A percentile compares a stretch with the other conserved stretches of the same genome.
These are phyloP conservation scores for Prunus davidiana DNA, from an alignment of 306 rosid species.

Conservation along the genomic window DNA sequence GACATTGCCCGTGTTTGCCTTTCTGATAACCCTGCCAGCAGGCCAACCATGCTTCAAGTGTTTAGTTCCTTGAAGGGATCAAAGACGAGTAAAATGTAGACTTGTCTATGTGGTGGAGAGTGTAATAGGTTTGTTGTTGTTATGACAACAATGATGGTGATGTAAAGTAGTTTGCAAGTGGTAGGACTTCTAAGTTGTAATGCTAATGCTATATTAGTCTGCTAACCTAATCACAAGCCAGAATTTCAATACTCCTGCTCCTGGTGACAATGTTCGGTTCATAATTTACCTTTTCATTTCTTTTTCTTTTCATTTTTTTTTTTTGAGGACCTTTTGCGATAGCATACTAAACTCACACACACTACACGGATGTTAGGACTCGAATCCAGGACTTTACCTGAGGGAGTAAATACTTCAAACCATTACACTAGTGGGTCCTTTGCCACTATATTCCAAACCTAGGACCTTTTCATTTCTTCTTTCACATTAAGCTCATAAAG, in stretches of 20 bases:
- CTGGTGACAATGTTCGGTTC: too few relatives aligned
- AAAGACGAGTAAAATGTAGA: slow-evolving; percentile 44
- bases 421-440: too few relatives aligned
- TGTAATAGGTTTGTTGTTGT: slow-evolving; percentile 4
- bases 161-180: slow-evolving; percentile 24
- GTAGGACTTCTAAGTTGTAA: neutral
- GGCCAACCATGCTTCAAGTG: slow-evolving; percentile 95
- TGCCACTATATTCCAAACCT: too few relatives aligned
- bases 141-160: neutral
- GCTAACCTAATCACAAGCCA: slow-evolving; percentile 13
- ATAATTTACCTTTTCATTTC: too few relatives aligned
- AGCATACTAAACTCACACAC: too few relatives aligned
- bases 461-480: too few relatives aligned
- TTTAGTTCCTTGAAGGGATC: slow-evolving; percentile 67
- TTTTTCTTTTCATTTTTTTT: too few relatives aligned
- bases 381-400: too few relatives aligned
- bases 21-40: slow-evolving; percentile 79
- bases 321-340: too few relatives aligned
- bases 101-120: neutral
- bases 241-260: neutral
- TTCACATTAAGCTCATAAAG: too few relatives aligned
- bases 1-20: slow-evolving; percentile 81
- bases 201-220: neutral
- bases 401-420: too few relatives aligned
- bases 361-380: too few relatives aligned